phyloP scores from a whole-genome alignment of 176 grass and related monocot genomes.

The Chrysopogon serrulatus region DNA sequence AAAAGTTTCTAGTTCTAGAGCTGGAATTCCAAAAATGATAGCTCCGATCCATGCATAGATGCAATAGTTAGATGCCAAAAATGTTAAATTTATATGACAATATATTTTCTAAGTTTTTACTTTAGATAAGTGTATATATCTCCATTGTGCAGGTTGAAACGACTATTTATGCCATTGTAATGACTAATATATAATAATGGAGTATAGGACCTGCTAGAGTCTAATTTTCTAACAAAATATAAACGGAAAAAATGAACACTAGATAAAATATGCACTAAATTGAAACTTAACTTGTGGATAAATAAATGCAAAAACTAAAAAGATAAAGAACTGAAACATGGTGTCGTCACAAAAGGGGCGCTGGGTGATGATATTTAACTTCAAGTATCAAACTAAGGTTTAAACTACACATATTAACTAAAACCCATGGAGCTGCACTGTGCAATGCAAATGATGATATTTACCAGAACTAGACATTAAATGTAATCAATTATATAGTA shows the following conservation, averaged over 20 bases:
- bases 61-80: no score
- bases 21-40: no score
- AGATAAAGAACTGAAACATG: not conserved
- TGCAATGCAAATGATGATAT: not conserved
- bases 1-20: no score
- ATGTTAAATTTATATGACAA: no score
- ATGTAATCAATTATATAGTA: no score
- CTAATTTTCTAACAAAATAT: not conserved
- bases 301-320: not conserved
- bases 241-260: not conserved
- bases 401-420: not conserved
- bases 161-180: not conserved
- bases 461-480: not conserved
- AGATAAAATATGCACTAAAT: no score
- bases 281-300: not conserved
- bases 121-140: no score
- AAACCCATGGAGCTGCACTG: not conserved
- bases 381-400: not conserved
- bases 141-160: not conserved
- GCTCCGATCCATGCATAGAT: no score
- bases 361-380: not conserved
- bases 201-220: not conserved
- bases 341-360: no score
- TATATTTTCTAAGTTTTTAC: no score
- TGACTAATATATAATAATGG: not conserved